Evolutionary conservation across 2,329 filamentous ascomycete species (phyloP).

Genomic region (Metarhizium anisopliae): DNA sequence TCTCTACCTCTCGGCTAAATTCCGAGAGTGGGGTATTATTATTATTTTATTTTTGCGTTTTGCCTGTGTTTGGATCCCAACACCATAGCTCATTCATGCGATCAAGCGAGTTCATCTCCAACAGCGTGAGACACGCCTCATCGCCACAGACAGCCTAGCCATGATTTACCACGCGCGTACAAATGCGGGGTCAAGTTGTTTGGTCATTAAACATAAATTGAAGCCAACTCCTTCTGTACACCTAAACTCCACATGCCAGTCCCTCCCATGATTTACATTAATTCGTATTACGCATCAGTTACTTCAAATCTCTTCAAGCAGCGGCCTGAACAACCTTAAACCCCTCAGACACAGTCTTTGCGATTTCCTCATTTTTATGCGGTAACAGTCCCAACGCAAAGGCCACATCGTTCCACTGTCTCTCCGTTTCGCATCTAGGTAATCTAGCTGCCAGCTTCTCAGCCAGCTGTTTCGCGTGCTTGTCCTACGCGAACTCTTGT

Average conservation of each 20-base stretch:
- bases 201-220: not conserved
- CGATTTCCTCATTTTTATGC: conserved; percentile 88
- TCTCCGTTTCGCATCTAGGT: conserved; percentile 77
- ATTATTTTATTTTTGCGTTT: too few relatives aligned
- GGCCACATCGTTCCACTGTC: conserved; percentile 96
- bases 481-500: conserved; percentile 56
- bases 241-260: not conserved
- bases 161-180: not conserved
- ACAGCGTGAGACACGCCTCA: too few relatives aligned
- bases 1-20: too few relatives aligned
- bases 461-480: conserved; percentile 89
- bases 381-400: conserved; percentile 83
- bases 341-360: conserved; percentile 64
- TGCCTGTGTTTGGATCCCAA: too few relatives aligned
- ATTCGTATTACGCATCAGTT: not conserved
- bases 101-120: too few relatives aligned
- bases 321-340: conserved; percentile 62
- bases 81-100: too few relatives aligned
- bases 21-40: too few relatives aligned
- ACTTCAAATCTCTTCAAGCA: conserved; percentile 32
- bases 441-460: conserved; percentile 87
- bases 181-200: not conserved
- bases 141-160: too few relatives aligned
- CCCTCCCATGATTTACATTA: not conserved
- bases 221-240: not conserved